Conservation (phyloP, 352 stramenopile species). For the Pythium brassicae region DNA sequence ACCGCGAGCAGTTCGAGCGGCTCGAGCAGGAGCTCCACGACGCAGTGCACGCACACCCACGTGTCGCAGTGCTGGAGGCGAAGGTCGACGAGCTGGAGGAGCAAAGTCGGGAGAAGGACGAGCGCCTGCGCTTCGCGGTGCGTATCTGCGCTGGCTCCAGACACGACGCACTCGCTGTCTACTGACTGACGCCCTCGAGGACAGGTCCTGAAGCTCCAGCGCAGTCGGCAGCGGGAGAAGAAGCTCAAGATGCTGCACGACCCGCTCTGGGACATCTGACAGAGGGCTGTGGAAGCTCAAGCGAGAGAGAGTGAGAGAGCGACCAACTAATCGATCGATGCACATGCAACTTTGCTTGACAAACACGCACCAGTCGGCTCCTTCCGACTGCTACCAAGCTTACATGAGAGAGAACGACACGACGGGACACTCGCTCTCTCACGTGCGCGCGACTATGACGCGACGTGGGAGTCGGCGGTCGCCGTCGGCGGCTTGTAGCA, state of each 20-base stretch:
- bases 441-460: slow-evolving; percentile 36
- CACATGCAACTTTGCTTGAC: slow-evolving; percentile 3
- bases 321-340: neutral
- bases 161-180: no score
- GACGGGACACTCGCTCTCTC: no score
- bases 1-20: slow-evolving; percentile 32
- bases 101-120: slow-evolving; percentile 38
- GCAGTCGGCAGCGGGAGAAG: slow-evolving; percentile 62
- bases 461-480: slow-evolving; percentile 70
- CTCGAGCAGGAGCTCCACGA: slow-evolving; percentile 46
- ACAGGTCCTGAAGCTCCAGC: slow-evolving; percentile 70
- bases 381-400: no score
- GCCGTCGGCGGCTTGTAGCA: slow-evolving; percentile 89
- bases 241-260: slow-evolving; percentile 62
- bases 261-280: slow-evolving; percentile 58
- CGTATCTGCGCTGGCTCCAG: neutral
- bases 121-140: slow-evolving; percentile 66
- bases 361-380: neutral
- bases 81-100: slow-evolving; percentile 39
- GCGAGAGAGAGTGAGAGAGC: neutral
- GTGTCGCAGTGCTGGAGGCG: slow-evolving; percentile 33
- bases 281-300: slow-evolving; percentile 7
- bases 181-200: slow-evolving; percentile 12
- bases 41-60: slow-evolving; percentile 40
- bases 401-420: no score